These are phyloP conservation scores for Cantharellus anzutake DNA, from an alignment of 768 basidiomycete genomes.

Conservation along the genomic window DNA sequence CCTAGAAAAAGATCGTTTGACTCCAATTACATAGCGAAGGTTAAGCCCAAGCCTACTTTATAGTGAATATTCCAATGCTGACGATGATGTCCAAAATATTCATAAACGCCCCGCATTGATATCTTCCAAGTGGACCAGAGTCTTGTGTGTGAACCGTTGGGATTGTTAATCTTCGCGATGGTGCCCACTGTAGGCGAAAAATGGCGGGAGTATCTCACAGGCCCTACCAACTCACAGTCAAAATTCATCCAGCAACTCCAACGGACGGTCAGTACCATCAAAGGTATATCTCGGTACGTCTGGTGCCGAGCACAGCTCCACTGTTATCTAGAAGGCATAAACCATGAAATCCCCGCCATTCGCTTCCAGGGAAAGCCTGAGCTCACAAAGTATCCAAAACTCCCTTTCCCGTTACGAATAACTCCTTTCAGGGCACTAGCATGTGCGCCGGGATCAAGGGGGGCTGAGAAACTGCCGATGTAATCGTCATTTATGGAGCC, in stretches of 20 bases:
- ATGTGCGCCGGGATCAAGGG: conserved; percentile 35
- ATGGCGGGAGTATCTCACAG: conserved; percentile 51
- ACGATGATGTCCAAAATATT: conserved; percentile 36
- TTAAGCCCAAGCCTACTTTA: conserved; percentile 13
- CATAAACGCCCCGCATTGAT: conserved; percentile 34
- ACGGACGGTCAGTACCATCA: conserved; percentile 4
- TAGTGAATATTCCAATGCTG: conserved; percentile 54
- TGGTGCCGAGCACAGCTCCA: too few species aligned
- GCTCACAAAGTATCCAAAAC: conserved; percentile 49
- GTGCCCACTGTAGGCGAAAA: conserved; percentile 50
- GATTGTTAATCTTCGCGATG: conserved; percentile 29
- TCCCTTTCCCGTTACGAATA: conserved; percentile 27
- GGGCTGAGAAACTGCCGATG: conserved; percentile 32
- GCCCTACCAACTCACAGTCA: conserved; percentile 49
- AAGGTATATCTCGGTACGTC: background rate
- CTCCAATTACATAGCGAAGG: background rate
- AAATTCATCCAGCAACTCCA: conserved; percentile 17
- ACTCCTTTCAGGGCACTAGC: conserved; percentile 44
- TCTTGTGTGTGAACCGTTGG: conserved; percentile 14
- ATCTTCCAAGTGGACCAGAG: conserved; percentile 62
- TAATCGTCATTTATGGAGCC: conserved; percentile 36
- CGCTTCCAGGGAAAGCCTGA: background rate
- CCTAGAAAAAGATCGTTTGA: conserved; percentile 9
- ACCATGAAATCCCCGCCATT: too few species aligned
- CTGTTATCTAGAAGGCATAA: too few species aligned